phyloP scores from a whole-genome alignment of 2,329 filamentous ascomycete species.

The Penicillium paneum region DNA sequence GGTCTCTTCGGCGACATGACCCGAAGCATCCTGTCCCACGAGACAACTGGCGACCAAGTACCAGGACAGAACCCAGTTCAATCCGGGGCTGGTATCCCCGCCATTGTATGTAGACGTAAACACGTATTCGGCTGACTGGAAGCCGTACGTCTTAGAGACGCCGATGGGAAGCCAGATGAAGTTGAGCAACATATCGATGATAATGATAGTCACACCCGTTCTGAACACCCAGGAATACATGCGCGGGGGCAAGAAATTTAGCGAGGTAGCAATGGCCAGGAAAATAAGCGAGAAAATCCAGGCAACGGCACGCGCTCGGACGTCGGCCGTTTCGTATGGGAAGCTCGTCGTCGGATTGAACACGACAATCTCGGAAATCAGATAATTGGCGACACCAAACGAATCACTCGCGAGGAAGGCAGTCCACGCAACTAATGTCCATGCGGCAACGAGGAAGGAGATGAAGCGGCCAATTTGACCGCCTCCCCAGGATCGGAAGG shows the following conservation, averaged over 20 bases:
- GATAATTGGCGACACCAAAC: conserved; percentile 28
- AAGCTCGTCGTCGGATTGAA: conserved; percentile 39
- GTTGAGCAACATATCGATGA: conserved; percentile 47
- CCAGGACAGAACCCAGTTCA: conserved; percentile 33
- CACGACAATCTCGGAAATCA: conserved; percentile 39
- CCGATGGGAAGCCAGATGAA: conserved; percentile 49
- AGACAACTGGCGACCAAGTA: conserved; percentile 27
- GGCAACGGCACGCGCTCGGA: conserved; percentile 45
- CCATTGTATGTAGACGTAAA: conserved; percentile 41
- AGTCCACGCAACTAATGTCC: conserved; percentile 57
- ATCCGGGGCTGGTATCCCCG: conserved; percentile 22
- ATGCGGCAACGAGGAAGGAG: conserved; percentile 53
- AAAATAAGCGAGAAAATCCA: conserved; percentile 42
- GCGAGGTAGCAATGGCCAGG: conserved; percentile 28
- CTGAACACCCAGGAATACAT: conserved; percentile 45
- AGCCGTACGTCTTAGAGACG: conserved; percentile 45
- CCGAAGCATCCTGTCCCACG: conserved; percentile 30
- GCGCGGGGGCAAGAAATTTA: conserved; percentile 38
- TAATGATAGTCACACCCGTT: conserved; percentile 40
- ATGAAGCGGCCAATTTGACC: conserved; percentile 32
- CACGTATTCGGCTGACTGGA: conserved; percentile 45
- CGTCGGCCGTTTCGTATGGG: conserved; percentile 37
- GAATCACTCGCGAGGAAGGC: conserved; percentile 29
- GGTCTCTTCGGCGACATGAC: conserved; percentile 32
- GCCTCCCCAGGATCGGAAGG: conserved; percentile 29